Evolutionary conservation across 179 eudicot species (phyloP), one percentile per base, ranked within the genome.

Genomic region (Silene vulgaris): DNA sequence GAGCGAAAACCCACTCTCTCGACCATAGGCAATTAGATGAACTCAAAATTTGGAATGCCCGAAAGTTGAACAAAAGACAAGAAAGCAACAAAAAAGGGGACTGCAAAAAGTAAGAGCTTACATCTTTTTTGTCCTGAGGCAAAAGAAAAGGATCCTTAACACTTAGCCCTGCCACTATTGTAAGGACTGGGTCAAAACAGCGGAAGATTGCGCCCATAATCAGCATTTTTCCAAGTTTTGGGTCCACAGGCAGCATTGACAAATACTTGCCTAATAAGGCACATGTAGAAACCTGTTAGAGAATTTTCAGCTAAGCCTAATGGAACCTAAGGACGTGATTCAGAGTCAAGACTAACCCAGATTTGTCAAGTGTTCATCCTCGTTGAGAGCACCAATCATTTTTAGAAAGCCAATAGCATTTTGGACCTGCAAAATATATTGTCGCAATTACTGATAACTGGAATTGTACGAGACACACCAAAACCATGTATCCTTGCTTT

Each of bases 41-140:
- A 43, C 8, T 5, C 57, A 43, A 19, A 20, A 11, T 43, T 45
- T 56, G 11, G 1, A 56, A 21, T 72, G 64, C 48, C 16, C 16
- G 17, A 21, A 50, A 4, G 8, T 13, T 57, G 9, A 26, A n/a
- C 23, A 71, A 8, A 35, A 61, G 56, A 72, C 16, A 61, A 23
- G 40, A 43, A 20, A 12, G 21, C 21, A 0, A 62, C 16, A 13
- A 59, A 63, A 14, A 35, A 63, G 29, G 35, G 43, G 65, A 59
- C 17, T 16, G 7, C 63, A 60, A 12, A 19, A 72, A 12, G 30
- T 70, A 64, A 73, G 61, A 59, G 82, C 97, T 87, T 83, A 92
- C 99, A 82, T 92, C 97, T 79, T 93, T 96, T 81, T 93, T 96
- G 78, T 96, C 98, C 80, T 93, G 98, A 67, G 99, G 99, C 83